phyloP scores from a whole-genome alignment of 2,329 filamentous ascomycete species.

The Blastomyces silverae region DNA sequence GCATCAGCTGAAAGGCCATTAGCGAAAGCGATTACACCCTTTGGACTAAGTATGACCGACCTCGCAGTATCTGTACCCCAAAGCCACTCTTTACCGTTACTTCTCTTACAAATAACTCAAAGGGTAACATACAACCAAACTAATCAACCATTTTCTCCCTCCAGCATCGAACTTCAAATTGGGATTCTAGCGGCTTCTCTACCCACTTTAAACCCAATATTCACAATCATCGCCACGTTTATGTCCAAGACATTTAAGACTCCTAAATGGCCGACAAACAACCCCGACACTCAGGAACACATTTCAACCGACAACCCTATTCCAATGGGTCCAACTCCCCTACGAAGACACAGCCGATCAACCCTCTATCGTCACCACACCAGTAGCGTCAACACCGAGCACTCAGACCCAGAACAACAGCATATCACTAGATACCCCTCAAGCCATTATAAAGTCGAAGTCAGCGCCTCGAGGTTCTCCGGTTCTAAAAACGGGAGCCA shows the following conservation, averaged over 20 bases:
- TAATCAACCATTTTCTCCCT: constrained; percentile 5
- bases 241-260: constrained; percentile 4
- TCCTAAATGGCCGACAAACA: constrained; percentile 10
- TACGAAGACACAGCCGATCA: constrained; percentile 8
- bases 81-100: background rate
- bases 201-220: constrained; percentile 37
- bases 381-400: background rate
- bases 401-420: background rate
- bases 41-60: constrained; percentile 22
- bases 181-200: constrained; percentile 40
- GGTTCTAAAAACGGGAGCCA: background rate
- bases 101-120: background rate
- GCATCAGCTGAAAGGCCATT: constrained; percentile 10
- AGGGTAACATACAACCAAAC: background rate
- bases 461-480: constrained; percentile 14
- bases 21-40: constrained; percentile 21
- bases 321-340: constrained; percentile 14
- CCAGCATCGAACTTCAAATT: constrained; percentile 39
- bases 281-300: constrained; percentile 7
- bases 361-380: constrained; percentile 8
- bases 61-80: background rate
- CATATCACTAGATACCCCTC: constrained; percentile 7
- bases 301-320: background rate
- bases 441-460: constrained; percentile 21
- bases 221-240: constrained; percentile 23